Base-by-base conservation (phyloP, 495 filamentous ascomycete species). In the Penicillium malachiteum region DNA sequence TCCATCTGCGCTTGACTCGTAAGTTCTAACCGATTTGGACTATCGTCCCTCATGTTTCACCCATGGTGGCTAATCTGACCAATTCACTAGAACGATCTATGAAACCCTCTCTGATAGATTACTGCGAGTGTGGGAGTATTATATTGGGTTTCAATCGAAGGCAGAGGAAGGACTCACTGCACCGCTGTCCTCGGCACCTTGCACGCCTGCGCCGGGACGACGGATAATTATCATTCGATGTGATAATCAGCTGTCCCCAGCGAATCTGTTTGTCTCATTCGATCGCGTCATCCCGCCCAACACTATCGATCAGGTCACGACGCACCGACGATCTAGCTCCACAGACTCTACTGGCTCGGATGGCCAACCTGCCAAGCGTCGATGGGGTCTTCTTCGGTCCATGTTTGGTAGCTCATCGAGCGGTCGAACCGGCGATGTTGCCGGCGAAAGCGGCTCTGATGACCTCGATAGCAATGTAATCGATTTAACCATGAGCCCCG, bases 221-320 rank as follows among this genome's bases (percentile, higher is more conserved):
- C 81, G 91, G 50, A 88, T 98, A 50, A 81, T 96, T 50, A 97
- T 98, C 63, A 90, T 97, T 49, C 85, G 92, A 51, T 94, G 89
- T 59, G 94, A 98, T 65, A 74, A 85, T 48, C 83, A 84, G 50
- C 66, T 81, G 31, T 81, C 86, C 33, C 79, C 80, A 14, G 70
- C 76, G 6, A 78, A 68, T 56, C 68, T 83, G 17, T 88, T 88
- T 47, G 77, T 87, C 14, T 84, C 85, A 0, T 88, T 88, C 58
- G 86, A 89, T 58, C 79, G 82, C 16, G 73, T 87, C 21, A 65
- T 85, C 13, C 72, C 77, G 21, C 71, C 77, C 2, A 63, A 65
- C 18, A 64, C 69, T 11, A 57, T 75, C 0, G 72, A 75, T 1
- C 74, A 79, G 49, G 37, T 70, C 9, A 69, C 59, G 17, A 56